phyloP scores from a whole-genome alignment of 768 basidiomycete species.

The Cystobasidium tubakii region DNA sequence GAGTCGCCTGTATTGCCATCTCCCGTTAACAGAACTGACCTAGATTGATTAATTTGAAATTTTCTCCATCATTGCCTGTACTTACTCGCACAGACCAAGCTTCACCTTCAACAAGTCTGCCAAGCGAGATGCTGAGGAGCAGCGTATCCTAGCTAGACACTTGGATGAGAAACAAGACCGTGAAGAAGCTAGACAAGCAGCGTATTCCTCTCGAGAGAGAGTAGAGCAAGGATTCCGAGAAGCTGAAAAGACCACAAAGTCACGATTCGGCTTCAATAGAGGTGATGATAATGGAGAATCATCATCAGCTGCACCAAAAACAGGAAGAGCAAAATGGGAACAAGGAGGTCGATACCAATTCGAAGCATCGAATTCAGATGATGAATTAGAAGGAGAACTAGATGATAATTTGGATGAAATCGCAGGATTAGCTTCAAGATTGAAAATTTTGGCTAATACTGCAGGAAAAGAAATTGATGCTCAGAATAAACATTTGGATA shows the following conservation, averaged over 20 bases:
- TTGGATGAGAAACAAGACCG: conserved; percentile 77
- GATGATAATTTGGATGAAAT: conserved; percentile 88
- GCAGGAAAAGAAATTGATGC: conserved; percentile 57
- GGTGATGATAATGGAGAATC: conserved; percentile 45
- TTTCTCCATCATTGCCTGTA: neutral
- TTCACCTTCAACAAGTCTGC: conserved; percentile 87
- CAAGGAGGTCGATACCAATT: conserved; percentile 78
- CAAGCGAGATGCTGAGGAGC: conserved; percentile 80
- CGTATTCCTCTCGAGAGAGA: conserved; percentile 78
- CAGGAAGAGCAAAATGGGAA: conserved; percentile 56
- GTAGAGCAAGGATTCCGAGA: conserved; percentile 68
- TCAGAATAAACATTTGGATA: conserved; percentile 74
- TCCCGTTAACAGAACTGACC: too few relatives aligned
- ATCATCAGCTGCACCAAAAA: conserved; percentile 53
- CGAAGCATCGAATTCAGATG: conserved; percentile 80
- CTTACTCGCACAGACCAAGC: conserved; percentile 19
- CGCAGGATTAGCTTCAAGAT: conserved; percentile 59
- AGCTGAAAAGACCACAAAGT: conserved; percentile 50
- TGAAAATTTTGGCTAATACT: conserved; percentile 46
- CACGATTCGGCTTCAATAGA: conserved; percentile 42
- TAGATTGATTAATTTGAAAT: neutral
- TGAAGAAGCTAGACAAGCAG: conserved; percentile 76
- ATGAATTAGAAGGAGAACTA: conserved; percentile 88
- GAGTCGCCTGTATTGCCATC: neutral
- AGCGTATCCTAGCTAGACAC: conserved; percentile 74